Evolutionary conservation across 768 basidiomycete species (phyloP), one percentile per base, ranked within the genome.

Genomic region (Lentinula guzmanii): DNA sequence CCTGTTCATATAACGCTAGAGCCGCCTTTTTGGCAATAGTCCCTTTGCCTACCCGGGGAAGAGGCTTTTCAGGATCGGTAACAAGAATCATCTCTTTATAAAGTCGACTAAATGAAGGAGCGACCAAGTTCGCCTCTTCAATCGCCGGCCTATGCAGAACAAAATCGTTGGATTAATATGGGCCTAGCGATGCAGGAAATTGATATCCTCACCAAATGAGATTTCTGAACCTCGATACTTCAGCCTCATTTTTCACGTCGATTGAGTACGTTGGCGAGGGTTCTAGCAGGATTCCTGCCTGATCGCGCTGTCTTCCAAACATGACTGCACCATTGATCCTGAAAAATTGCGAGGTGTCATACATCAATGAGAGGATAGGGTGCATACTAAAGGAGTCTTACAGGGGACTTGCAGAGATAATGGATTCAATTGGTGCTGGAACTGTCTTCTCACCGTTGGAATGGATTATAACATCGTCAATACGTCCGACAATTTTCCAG

Each of bases 41-140:
- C 2, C 79, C 79, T 64, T 84, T 85, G 0, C 70, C 76, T 1
- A 80, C 70, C 15, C 76, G 75, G 16, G 75, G 69, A 43, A 83
- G 69, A 1, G 77, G 80, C 59, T 79, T 79, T 0, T 69, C 70
- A 1, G 66, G 65, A 4, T 71, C 68, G 0, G 79, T 71, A 16
- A 82, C 66, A 28, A 83, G 51, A 41, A 85, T 79, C 80, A 84
- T 80, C 65, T 85, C 79, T 63, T 79, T 79, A 68, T 78, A 81
- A 13, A 81, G 72, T 28, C 76, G 70, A 61, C 78, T 79, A 48
- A 76, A 79, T 0, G 72, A 58, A 0, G 80, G 79, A 0, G 75
- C 72, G 3, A 65, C 65, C 24, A 59, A 67, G 65, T 82, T 82
- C 4, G 78, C 79, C 28, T 77, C 74, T 18, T 78, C 79, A 1